Conservation (phyloP, 2,329 filamentous ascomycete genomes). For the Aureobasidium vineae region DNA sequence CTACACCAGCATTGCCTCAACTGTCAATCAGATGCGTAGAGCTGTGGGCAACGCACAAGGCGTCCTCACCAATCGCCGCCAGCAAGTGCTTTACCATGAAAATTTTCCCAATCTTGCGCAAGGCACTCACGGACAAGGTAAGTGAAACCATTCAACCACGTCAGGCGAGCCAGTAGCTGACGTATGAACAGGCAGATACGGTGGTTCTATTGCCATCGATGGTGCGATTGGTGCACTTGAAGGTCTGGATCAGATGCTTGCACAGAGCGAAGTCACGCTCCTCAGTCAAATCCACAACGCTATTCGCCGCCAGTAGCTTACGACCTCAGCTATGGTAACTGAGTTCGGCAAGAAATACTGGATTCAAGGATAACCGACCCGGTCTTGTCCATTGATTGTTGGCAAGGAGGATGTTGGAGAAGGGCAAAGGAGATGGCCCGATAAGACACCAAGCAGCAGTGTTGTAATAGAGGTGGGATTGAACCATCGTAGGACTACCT, state of each 20-base stretch:
- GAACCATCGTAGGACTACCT: not conserved
- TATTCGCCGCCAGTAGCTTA: not conserved
- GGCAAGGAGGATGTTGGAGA: not conserved
- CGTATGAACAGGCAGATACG: not conserved
- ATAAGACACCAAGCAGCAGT: not conserved
- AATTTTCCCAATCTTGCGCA: not conserved
- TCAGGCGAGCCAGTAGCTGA: not conserved
- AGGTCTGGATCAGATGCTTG: not conserved
- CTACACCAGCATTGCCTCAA: not conserved
- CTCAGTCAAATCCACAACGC: not conserved
- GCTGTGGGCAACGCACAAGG: not conserved
- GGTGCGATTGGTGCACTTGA: conserved; percentile 18
- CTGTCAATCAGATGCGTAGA: not conserved
- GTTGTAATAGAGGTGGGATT: not conserved
- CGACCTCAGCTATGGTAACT: not conserved
- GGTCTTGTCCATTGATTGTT: not conserved
- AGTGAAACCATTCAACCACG: not conserved
- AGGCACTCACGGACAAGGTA: not conserved
- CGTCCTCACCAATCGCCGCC: conserved; percentile 9
- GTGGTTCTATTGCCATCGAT: conserved; percentile 19
- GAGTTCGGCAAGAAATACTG: not conserved
- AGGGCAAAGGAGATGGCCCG: not conserved
- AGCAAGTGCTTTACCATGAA: conserved; percentile 13
- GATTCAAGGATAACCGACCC: too few relatives aligned
- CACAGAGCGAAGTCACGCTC: not conserved